Conservation (phyloP, 2,329 filamentous ascomycete species). For the Trichoderma oligosporum region DNA sequence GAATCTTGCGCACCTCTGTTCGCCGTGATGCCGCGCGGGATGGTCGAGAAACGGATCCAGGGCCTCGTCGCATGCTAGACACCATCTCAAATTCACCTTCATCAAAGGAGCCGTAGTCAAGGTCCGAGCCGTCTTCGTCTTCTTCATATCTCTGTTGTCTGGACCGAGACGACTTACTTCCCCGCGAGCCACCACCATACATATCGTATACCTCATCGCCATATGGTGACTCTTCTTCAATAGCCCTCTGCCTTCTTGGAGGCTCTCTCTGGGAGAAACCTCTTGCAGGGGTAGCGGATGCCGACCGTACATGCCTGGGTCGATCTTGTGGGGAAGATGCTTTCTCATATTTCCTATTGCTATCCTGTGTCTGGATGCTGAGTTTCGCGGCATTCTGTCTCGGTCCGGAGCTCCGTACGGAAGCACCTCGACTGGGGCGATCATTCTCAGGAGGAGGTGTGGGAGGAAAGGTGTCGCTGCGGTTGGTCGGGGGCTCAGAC, state of each 20-base stretch:
- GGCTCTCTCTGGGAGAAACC: conserved; percentile 39
- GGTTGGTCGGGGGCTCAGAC: conserved; percentile 73
- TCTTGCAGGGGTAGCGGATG: conserved; percentile 39
- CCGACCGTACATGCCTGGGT: conserved; percentile 44
- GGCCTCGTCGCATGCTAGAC: conserved; percentile 47
- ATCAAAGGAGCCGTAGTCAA: conserved; percentile 67
- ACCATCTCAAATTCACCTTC: conserved; percentile 80
- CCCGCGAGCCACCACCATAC: conserved; percentile 43
- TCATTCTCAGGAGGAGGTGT: conserved; percentile 95
- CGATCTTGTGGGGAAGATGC: conserved; percentile 21
- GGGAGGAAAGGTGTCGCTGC: conserved; percentile 88
- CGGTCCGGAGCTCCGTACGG: conserved; percentile 55
- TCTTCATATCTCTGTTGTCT: conserved; percentile 60
- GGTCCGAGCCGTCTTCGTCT: conserved; percentile 73
- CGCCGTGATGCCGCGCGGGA: conserved; percentile 54
- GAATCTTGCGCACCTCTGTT: conserved; percentile 70
- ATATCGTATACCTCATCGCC: conserved; percentile 67
- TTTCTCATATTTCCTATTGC: conserved; percentile 52
- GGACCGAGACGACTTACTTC: conserved; percentile 36
- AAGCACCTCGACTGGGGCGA: conserved; percentile 56
- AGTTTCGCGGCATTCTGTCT: conserved; percentile 61
- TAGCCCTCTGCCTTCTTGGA: conserved; percentile 30
- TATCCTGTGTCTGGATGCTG: conserved; percentile 56
- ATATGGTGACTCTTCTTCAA: conserved; percentile 58
- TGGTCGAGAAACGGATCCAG: conserved; percentile 46